Conservation (phyloP, 1,284 basidiomycete species). For the Neonothopanus nambi region DNA sequence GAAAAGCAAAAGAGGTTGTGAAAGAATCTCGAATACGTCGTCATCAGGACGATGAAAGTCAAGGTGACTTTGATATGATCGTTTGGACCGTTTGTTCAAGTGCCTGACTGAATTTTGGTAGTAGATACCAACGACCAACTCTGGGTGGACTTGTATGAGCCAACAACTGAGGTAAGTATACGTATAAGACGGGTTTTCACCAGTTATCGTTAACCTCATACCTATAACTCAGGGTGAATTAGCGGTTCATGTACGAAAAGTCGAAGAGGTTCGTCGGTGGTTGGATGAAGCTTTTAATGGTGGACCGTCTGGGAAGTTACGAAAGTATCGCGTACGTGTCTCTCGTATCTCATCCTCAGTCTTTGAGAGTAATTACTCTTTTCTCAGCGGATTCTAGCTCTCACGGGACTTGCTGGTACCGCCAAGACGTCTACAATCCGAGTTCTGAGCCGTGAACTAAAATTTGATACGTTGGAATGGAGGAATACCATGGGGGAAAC, state of each 20-base stretch:
- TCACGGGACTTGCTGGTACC: slow-evolving; percentile 89
- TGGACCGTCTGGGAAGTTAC: slow-evolving; percentile 60
- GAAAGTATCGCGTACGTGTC: slow-evolving; percentile 74
- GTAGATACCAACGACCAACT: slow-evolving; percentile 44
- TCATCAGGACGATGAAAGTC: no score
- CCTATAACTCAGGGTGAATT: slow-evolving; percentile 62
- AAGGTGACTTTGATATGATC: no score
- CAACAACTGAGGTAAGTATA: slow-evolving; percentile 58
- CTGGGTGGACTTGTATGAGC: slow-evolving; percentile 82
- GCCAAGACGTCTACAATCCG: slow-evolving; percentile 89
- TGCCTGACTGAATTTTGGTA: slow-evolving; percentile 13
- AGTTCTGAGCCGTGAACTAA: slow-evolving; percentile 75
- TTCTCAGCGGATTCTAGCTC: slow-evolving; percentile 73
- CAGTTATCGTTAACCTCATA: slow-evolving; percentile 2
- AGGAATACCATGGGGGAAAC: slow-evolving; percentile 58
- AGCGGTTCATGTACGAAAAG: slow-evolving; percentile 87
- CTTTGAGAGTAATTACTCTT: neutral
- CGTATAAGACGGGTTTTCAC: no score
- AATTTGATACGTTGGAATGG: slow-evolving; percentile 89
- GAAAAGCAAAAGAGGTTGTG: slow-evolving; percentile 39
- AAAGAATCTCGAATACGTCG: no score
- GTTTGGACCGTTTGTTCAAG: no score
- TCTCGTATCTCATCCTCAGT: neutral
- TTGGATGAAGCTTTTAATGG: slow-evolving; percentile 80
- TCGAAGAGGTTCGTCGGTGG: slow-evolving; percentile 86